A percentile compares a stretch with the other conserved stretches of the same genome.
phyloP scores from a whole-genome alignment of 257 asterid genomes.

The Avicennia marina region DNA sequence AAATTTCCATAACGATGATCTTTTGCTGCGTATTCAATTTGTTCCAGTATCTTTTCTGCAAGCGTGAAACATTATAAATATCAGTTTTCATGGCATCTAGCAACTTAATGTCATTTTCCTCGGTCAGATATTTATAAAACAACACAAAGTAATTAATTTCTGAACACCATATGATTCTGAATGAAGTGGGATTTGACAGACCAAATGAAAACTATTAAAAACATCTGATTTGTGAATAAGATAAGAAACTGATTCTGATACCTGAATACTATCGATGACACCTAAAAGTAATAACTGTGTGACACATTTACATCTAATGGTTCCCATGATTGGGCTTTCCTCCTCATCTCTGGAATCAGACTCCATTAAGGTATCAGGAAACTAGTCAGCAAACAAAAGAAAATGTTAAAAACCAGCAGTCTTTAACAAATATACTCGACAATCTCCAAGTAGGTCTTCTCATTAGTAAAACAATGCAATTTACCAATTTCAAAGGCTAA shows the following conservation, averaged over 20 bases:
- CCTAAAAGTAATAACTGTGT: conserved; percentile 89
- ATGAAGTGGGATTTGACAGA: conserved; percentile 6
- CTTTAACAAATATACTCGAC: conserved; percentile 14
- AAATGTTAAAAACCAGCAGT: conserved; percentile 14
- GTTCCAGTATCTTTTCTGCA: conserved; percentile 93
- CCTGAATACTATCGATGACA: conserved; percentile 96
- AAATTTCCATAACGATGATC: conserved; percentile 76
- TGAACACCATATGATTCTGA: conserved; percentile 6
- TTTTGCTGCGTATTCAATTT: conserved; percentile 73
- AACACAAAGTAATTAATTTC: not conserved
- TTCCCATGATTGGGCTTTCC: conserved; percentile 68
- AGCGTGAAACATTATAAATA: conserved; percentile 13
- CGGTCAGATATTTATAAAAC: conserved; percentile 5
- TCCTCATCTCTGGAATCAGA: conserved; percentile 64
- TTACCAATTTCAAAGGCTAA: conserved; percentile 8
- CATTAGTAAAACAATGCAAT: not conserved
- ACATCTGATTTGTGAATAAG: conserved; percentile 10
- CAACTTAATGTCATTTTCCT: conserved; percentile 19
- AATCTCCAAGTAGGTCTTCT: conserved; percentile 6
- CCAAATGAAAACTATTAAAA: conserved; percentile 9
- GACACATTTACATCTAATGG: conserved; percentile 91
- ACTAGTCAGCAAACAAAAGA: conserved; percentile 39
- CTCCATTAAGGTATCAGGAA: conserved; percentile 44
- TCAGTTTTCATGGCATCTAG: conserved; percentile 16
- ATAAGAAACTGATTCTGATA: conserved; percentile 24